These are phyloP conservation scores for Mortierella sp. DNA, from an alignment of 371 early-diverging fungal genomes.

Conservation along the genomic window DNA sequence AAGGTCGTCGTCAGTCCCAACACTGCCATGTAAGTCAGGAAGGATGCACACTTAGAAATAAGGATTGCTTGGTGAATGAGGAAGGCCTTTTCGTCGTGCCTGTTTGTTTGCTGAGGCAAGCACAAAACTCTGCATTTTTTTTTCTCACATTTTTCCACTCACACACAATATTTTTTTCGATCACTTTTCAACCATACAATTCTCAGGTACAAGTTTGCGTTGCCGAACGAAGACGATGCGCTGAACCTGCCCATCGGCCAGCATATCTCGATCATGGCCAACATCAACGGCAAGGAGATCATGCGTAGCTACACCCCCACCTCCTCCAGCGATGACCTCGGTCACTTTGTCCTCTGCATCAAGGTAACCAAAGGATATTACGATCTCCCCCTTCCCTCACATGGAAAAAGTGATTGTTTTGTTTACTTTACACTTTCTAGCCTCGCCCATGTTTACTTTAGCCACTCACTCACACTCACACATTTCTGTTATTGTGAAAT, in stretches of 20 bases:
- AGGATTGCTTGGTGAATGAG: background rate
- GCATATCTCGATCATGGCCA: slow-evolving; percentile 92
- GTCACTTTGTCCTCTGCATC: slow-evolving; percentile 92
- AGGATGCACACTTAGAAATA: background rate
- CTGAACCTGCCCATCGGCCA: slow-evolving; percentile 95
- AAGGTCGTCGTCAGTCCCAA: slow-evolving; percentile 85
- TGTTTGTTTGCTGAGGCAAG: slow-evolving; percentile 8
- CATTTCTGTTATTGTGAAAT: slow-evolving; percentile 7
- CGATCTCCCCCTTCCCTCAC: background rate
- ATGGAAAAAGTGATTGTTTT: background rate
- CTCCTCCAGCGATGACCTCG: slow-evolving; percentile 84
- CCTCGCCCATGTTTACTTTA: background rate
- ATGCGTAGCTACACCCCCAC: slow-evolving; percentile 96
- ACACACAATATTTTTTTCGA: background rate
- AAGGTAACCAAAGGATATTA: slow-evolving; percentile 71
- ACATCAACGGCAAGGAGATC: slow-evolving; percentile 88
- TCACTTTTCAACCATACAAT: background rate
- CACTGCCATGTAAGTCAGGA: slow-evolving; percentile 81
- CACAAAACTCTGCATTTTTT: background rate
- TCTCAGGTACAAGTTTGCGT: slow-evolving; percentile 87
- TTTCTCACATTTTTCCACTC: slow-evolving; percentile 2
- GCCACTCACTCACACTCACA: slow-evolving; percentile 32
- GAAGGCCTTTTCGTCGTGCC: background rate
- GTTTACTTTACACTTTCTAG: slow-evolving; percentile 1
- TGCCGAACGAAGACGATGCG: slow-evolving; percentile 74